Evolutionary conservation across 1,139 yeast genomes (phyloP), one percentile per base, ranked within the genome.

Genomic region (Geotrichum australiense): DNA sequence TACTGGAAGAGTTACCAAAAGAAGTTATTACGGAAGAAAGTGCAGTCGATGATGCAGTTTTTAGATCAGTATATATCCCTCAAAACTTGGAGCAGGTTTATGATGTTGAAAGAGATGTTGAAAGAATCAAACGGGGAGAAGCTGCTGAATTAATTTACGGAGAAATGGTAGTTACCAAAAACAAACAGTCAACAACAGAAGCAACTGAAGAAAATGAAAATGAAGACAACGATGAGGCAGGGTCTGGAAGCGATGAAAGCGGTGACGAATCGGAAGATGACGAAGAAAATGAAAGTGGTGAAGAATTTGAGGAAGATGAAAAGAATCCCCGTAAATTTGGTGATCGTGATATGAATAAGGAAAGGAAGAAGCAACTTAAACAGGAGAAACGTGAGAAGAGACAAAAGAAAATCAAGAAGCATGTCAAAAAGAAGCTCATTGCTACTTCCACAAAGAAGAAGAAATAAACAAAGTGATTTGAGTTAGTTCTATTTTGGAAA

Each of bases 321-420:
- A 49, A 43, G 15, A 57, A 51, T 30, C 93, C 94, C 21, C 89
- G 85, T 61, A 79, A 80, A 57, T 71, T 71, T 58, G 93, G 84
- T 54, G 94, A 89, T 56, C 82, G 87, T 57, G 96, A 86, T 19
- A 78, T 70, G 0, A 91, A 89, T 61, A 85, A 81, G 57, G 80
- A 76, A 37, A 73, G 97, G 43, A 93, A 93, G 62, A 81, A 80
- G 54, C 82, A 80, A 19, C 80, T 86, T 16, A 91, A 86, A 59
- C 82, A 78, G 30, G 86, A 79, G 12, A 84, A 86, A 49, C 82
- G 81, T 54, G 97, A 89, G 54, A 87, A 84, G 65, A 73, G 98
- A 46, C 80, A 86, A 58, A 79, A 79, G 4, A 93, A 93, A 62
- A 81, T 91, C 80, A 91, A 91, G 62, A 93, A 93, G 62, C 86